A percentile compares a stretch with the other conserved stretches of the same genome.
Evolutionary conservation across 192 early-diverging fungal species (phyloP).

Genomic region (Cladochytrium replicatum): DNA sequence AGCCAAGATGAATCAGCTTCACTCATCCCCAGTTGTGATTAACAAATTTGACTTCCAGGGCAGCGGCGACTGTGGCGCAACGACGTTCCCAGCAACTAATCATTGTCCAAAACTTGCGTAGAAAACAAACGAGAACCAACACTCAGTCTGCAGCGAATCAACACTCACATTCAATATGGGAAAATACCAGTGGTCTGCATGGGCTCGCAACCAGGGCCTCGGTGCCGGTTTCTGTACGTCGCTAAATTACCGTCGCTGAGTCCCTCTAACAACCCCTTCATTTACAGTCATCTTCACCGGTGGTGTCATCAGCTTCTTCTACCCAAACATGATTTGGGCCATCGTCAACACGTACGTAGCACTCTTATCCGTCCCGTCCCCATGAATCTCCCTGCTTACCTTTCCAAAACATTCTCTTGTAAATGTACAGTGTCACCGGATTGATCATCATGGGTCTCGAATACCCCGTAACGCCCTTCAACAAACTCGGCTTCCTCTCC

Average conservation of each 20-base stretch:
- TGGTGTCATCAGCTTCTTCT: constrained; percentile 16
- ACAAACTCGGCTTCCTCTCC: constrained; percentile 9
- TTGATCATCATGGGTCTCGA: constrained; percentile 18
- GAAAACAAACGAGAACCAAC: too few species aligned
- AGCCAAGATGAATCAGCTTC: too few species aligned
- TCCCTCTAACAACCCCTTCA: background rate
- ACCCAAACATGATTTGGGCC: constrained; percentile 16
- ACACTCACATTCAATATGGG: too few species aligned
- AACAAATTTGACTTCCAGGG: too few species aligned
- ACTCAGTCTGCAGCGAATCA: too few species aligned
- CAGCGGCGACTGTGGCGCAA: too few species aligned
- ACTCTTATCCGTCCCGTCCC: background rate
- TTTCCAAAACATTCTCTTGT: background rate
- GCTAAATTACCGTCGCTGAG: background rate
- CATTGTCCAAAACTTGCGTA: too few species aligned
- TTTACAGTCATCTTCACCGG: constrained; percentile 23
- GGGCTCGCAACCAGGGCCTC: constrained; percentile 14
- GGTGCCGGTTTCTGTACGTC: constrained; percentile 20
- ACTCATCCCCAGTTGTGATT: too few species aligned
- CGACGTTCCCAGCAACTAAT: too few species aligned
- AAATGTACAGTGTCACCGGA: constrained; percentile 7
- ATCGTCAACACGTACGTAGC: constrained; percentile 6
- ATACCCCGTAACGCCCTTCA: constrained; percentile 8
- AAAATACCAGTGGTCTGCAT: constrained; percentile 17
- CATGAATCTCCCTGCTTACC: constrained; percentile 2